These are phyloP conservation scores for Aspergillus sergii DNA, from an alignment of 2,329 filamentous ascomycete genomes.

Conservation along the genomic window DNA sequence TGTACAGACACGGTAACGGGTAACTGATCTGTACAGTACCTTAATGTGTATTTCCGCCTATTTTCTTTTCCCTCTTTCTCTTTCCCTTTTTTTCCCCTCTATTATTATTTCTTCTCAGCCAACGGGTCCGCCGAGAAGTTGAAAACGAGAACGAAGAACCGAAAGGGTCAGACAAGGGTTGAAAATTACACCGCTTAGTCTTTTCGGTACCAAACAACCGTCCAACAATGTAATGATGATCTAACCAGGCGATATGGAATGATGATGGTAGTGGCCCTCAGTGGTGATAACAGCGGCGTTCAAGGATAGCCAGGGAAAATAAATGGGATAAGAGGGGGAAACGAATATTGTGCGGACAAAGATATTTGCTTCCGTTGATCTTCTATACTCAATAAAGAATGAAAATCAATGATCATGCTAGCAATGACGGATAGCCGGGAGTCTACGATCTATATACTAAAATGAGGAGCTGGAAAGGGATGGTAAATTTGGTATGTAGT, in stretches of 20 bases:
- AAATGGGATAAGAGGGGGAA: not conserved
- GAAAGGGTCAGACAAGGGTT: slow-evolving; percentile 4
- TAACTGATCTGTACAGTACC: not conserved
- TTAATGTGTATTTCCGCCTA: not conserved
- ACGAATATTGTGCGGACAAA: not conserved
- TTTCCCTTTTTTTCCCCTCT: too few species aligned
- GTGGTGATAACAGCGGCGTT: slow-evolving; percentile 16
- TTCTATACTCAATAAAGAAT: not conserved
- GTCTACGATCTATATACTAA: slow-evolving; percentile 23
- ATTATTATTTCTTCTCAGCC: not conserved
- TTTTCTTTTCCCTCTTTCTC: not conserved
- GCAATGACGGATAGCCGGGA: slow-evolving; percentile 11
- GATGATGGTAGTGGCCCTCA: slow-evolving; percentile 13
- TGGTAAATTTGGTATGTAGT: slow-evolving; percentile 18
- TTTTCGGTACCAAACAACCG: slow-evolving; percentile 8
- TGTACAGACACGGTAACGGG: slow-evolving; percentile 8
- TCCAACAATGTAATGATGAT: slow-evolving; percentile 22
- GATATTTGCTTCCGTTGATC: not conserved
- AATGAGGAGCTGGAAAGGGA: slow-evolving; percentile 20
- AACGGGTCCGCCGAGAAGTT: not conserved
- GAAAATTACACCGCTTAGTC: slow-evolving; percentile 12
- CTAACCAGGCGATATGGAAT: slow-evolving; percentile 14
- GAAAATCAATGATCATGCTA: not conserved
- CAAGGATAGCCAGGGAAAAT: not conserved
- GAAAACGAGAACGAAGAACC: not conserved